These are phyloP conservation scores for Penicillium bovifimosum DNA, from an alignment of 495 filamentous ascomycete genomes.

Conservation along the genomic window DNA sequence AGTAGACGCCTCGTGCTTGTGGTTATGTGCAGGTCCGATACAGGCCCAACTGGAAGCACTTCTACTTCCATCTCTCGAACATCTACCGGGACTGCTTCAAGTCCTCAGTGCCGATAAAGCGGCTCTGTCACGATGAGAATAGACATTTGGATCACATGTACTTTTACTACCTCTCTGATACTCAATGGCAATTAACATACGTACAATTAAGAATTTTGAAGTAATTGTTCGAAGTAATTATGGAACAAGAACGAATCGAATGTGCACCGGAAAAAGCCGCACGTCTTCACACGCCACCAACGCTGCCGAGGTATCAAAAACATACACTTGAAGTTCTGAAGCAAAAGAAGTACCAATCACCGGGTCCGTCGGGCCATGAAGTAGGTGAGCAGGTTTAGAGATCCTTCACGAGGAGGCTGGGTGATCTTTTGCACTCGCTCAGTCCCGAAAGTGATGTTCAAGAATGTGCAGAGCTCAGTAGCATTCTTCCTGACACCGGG, in stretches of 20 bases:
- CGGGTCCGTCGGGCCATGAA: slow-evolving; percentile 60
- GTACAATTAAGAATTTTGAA: not conserved
- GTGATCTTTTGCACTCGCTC: slow-evolving; percentile 60
- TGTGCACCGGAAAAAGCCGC: slow-evolving; percentile 2
- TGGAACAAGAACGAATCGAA: slow-evolving; percentile 1
- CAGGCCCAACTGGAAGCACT: too few relatives aligned
- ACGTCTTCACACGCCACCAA: not conserved
- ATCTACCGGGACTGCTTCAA: too few relatives aligned
- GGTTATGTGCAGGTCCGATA: too few relatives aligned
- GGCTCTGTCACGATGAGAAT: too few relatives aligned
- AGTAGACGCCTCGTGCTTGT: too few relatives aligned
- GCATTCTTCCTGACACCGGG: slow-evolving; percentile 75
- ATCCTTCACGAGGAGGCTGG: slow-evolving; percentile 56
- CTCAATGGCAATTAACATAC: too few relatives aligned
- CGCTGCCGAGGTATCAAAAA: slow-evolving; percentile 1
- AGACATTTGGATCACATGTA: too few relatives aligned
- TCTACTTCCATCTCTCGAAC: too few relatives aligned
- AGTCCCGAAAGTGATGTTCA: slow-evolving; percentile 60
- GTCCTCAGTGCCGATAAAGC: too few relatives aligned
- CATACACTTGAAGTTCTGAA: not conserved
- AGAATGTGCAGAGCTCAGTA: slow-evolving; percentile 66
- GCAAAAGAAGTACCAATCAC: slow-evolving; percentile 1
- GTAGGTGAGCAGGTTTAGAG: slow-evolving; percentile 75
- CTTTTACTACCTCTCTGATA: too few relatives aligned
- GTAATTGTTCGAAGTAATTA: not conserved